A percentile compares a stretch with the other conserved stretches of the same genome.
phyloP scores from a whole-genome alignment of 108 stramenopile species.

The Schizochytrium sp. region DNA sequence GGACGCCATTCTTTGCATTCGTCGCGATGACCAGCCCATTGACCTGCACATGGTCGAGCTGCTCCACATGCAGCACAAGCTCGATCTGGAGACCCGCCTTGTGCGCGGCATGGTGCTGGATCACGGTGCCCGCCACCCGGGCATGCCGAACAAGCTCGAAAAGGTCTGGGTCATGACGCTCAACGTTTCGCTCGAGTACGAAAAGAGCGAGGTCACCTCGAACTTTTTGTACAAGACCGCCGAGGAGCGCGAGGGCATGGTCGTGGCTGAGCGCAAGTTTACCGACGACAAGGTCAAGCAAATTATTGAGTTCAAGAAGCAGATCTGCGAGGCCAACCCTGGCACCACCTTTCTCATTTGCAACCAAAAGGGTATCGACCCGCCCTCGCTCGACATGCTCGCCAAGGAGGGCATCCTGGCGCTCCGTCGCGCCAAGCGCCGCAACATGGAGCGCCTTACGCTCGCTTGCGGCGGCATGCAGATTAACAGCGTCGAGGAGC shows the following conservation, averaged over 20 bases:
- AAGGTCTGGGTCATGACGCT: constrained; percentile 95
- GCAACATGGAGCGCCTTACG: constrained; percentile 97
- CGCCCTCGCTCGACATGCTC: constrained; percentile 89
- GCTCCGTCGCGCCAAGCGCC: constrained; percentile 88
- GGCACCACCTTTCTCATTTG: constrained; percentile 89
- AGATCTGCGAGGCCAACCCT: constrained; percentile 61
- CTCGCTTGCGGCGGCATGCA: constrained; percentile 93
- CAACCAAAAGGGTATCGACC: constrained; percentile 99
- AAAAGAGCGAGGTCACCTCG: constrained; percentile 93
- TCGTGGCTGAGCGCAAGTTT: constrained; percentile 92
- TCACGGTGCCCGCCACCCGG: constrained; percentile 96
- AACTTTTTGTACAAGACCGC: constrained; percentile 90
- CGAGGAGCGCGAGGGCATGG: constrained; percentile 91
- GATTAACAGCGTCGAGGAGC: constrained; percentile 85
- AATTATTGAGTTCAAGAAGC: constrained; percentile 91
- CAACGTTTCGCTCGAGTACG: constrained; percentile 96
- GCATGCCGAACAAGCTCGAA: constrained; percentile 83
- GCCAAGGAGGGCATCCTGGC: constrained; percentile 99
- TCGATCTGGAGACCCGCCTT: constrained; percentile 67
- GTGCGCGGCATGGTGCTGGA: constrained; percentile 95
- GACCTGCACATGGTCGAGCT: constrained; percentile 97
- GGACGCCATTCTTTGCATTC: constrained; percentile 77
- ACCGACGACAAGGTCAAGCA: constrained; percentile 87
- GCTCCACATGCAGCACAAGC: constrained; percentile 83
- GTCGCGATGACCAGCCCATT: constrained; percentile 45